Evolutionary conservation across 2,329 filamentous ascomycete genomes (phyloP).

Genomic region (Cladosporium halotolerans): DNA sequence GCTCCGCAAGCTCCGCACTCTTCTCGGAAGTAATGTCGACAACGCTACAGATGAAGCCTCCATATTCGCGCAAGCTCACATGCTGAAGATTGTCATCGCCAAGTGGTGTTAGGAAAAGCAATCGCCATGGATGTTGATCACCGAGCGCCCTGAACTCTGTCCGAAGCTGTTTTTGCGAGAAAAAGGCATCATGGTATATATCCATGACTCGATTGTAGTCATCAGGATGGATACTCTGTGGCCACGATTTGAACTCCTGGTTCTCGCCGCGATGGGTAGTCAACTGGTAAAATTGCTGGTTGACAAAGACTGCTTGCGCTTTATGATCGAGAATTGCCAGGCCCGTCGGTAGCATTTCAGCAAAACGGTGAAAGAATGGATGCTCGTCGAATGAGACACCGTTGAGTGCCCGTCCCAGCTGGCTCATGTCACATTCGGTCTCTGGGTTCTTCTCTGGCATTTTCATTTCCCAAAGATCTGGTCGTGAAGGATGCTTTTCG

Average conservation of each 20-base stretch:
- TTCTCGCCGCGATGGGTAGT: conserved; percentile 36
- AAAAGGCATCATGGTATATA: conserved; percentile 39
- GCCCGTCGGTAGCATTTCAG: conserved; percentile 41
- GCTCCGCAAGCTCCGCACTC: conserved; percentile 22
- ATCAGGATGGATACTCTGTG: conserved; percentile 39
- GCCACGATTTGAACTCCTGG: conserved; percentile 41
- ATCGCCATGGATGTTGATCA: conserved; percentile 31
- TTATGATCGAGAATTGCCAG: conserved; percentile 41
- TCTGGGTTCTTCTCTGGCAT: not conserved
- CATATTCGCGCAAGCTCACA: conserved; percentile 27
- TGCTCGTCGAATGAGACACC: conserved; percentile 29
- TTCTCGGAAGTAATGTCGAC: conserved; percentile 31
- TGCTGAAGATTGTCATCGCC: conserved; percentile 33
- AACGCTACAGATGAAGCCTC: conserved; percentile 43
- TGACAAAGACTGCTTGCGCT: conserved; percentile 42
- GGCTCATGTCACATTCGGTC: not conserved
- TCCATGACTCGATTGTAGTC: conserved; percentile 41
- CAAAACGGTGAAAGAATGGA: conserved; percentile 39
- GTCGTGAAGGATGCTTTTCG: not conserved
- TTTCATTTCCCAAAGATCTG: too few relatives aligned
- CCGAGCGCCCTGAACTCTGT: conserved; percentile 39
- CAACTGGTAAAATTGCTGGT: conserved; percentile 41
- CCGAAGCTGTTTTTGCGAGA: conserved; percentile 31
- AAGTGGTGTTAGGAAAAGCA: conserved; percentile 39
- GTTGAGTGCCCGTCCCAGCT: not conserved